phyloP scores from a whole-genome alignment of 1,284 basidiomycete species.

The Neolentinus lepideus region DNA sequence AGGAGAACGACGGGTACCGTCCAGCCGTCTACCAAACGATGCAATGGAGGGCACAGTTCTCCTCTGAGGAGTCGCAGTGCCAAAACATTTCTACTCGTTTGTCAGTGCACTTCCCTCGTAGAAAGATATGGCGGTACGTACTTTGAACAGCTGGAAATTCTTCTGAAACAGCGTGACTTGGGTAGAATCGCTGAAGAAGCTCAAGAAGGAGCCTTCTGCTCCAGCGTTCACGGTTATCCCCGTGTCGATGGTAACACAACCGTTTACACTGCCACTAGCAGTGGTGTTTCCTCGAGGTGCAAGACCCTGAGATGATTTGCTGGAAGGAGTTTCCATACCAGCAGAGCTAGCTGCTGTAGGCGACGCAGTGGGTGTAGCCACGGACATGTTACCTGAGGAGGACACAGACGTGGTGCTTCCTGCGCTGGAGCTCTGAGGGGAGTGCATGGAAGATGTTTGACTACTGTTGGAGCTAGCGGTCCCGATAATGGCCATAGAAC shows the following conservation, averaged over 20 bases:
- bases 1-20: not conserved
- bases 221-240: conserved; percentile 18
- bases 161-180: conserved; percentile 18
- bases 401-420: not conserved
- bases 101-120: not conserved
- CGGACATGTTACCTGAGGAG: too few species aligned
- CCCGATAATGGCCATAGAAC: not conserved
- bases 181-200: conserved; percentile 18
- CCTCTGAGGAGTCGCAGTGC: not conserved
- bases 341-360: not conserved
- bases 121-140: not conserved
- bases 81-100: conserved; percentile 4
- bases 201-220: conserved; percentile 20
- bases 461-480: not conserved
- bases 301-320: not conserved
- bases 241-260: conserved; percentile 20
- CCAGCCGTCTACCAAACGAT: not conserved
- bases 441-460: too few species aligned
- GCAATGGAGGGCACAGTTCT: not conserved
- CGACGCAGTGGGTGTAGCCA: not conserved
- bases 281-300: not conserved
- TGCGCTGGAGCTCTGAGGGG: not conserved
- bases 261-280: conserved; percentile 8
- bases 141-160: conserved; percentile 21
- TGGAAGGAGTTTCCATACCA: not conserved